A percentile compares a stretch with the other conserved stretches of the same genome.
These are phyloP conservation scores for Populus alba DNA, from an alignment of 345 rosid genomes.

Conservation along the genomic window DNA sequence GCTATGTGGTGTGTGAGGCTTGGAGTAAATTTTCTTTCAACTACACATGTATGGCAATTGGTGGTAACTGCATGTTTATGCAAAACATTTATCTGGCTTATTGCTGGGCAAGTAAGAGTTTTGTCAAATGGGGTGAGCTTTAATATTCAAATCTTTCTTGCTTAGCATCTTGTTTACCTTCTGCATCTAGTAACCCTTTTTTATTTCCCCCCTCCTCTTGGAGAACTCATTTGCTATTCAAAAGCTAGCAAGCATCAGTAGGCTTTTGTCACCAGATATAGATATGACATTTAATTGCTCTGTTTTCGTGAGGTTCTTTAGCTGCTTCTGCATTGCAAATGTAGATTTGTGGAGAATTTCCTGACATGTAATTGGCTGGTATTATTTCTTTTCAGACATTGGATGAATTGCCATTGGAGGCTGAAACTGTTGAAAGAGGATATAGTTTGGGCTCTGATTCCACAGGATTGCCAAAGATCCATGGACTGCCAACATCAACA, in stretches of 20 bases:
- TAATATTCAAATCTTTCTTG: neutral
- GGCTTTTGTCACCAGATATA: neutral
- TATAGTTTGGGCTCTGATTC: slow-evolving; percentile 59
- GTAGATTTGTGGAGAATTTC: neutral
- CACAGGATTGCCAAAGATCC: slow-evolving; percentile 75
- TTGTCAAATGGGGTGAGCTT: too few species aligned
- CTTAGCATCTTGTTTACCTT: neutral
- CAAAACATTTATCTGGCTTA: neutral
- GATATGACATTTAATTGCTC: neutral
- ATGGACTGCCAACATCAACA: slow-evolving; percentile 67
- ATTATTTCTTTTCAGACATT: slow-evolving; percentile 47
- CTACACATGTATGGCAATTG: neutral
- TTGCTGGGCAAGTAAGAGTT: too few species aligned
- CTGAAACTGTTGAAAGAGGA: slow-evolving; percentile 85
- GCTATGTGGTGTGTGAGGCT: neutral
- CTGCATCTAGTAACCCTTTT: neutral
- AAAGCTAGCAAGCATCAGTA: neutral
- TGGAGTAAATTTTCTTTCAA: neutral
- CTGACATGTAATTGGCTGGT: neutral
- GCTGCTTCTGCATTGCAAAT: neutral
- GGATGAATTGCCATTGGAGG: slow-evolving; percentile 93
- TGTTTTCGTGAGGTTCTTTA: neutral
- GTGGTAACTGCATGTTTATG: neutral
- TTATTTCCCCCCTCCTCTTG: neutral
- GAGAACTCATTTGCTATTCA: neutral